phyloP scores from a whole-genome alignment of 805 yeast species.

The Candida hungchunana region DNA sequence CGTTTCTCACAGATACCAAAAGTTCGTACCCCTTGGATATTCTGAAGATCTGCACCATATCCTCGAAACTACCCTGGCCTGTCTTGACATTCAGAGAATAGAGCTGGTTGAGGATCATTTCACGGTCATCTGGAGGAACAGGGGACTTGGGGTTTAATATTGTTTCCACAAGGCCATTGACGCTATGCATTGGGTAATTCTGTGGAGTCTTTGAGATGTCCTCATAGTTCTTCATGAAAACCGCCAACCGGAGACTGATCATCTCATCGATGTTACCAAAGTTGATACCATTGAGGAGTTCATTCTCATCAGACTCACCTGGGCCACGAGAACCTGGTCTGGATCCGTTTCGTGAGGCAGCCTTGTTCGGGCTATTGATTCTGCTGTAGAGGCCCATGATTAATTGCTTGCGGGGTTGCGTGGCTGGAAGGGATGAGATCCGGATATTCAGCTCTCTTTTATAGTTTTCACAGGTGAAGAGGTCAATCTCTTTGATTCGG shows the following conservation, averaged over 20 bases:
- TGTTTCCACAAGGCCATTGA: constrained; percentile 19
- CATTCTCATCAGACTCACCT: constrained; percentile 18
- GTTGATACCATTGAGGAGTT: constrained; percentile 20
- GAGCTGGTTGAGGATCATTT: constrained; percentile 24
- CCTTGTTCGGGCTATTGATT: constrained; percentile 10
- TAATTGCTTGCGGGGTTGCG: constrained; percentile 1
- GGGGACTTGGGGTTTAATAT: constrained; percentile 20
- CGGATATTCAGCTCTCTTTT: too few species aligned
- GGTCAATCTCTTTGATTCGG: too few species aligned
- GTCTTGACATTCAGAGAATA: constrained; percentile 21
- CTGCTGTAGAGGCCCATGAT: constrained; percentile 11
- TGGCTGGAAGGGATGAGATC: too few species aligned
- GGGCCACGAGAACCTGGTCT: constrained; percentile 15
- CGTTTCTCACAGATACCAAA: constrained; percentile 19
- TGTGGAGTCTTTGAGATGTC: constrained; percentile 11
- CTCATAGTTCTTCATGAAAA: constrained; percentile 12
- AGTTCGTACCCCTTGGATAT: constrained; percentile 18
- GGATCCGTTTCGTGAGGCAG: constrained; percentile 7
- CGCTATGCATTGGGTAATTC: constrained; percentile 23
- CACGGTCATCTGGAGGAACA: constrained; percentile 23
- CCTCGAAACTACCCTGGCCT: constrained; percentile 15
- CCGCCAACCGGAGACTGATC: constrained; percentile 21
- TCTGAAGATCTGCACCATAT: constrained; percentile 16
- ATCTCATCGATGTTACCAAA: constrained; percentile 26
- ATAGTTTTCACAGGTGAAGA: too few species aligned